Conservation (phyloP, 2,329 filamentous ascomycete species). For the Hypoxylon sp. region DNA sequence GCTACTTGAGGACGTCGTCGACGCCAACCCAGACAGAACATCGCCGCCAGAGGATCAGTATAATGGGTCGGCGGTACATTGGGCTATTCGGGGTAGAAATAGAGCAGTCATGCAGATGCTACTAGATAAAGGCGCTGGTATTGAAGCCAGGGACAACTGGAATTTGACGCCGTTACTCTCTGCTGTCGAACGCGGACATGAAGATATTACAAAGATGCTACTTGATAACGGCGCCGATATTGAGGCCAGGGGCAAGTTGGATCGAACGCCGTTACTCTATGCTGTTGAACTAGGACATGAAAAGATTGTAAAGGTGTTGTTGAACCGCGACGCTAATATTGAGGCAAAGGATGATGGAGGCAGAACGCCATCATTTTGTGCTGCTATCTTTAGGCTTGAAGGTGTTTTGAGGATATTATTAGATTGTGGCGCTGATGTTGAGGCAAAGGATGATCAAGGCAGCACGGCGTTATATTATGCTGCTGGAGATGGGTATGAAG, state of each 20-base stretch:
- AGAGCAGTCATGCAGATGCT: neutral
- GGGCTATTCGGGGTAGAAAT: neutral
- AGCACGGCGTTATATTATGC: neutral
- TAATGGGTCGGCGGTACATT: neutral
- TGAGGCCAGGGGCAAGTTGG: neutral
- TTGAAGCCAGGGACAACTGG: neutral
- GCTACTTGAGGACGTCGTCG: neutral
- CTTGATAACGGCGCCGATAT: no score
- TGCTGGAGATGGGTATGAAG: neutral
- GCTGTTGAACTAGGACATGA: neutral
- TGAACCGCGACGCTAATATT: neutral
- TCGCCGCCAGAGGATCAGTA: neutral
- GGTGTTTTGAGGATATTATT: neutral
- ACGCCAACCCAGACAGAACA: neutral
- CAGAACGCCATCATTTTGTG: neutral
- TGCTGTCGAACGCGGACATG: neutral
- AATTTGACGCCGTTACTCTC: neutral
- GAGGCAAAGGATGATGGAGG: neutral
- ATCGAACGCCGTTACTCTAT: neutral
- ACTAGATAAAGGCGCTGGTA: neutral
- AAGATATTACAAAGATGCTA: no score
- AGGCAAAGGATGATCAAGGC: neutral
- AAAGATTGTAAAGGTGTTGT: neutral
- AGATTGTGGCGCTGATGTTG: neutral
- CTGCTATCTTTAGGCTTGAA: neutral